Evolutionary conservation across 2,329 filamentous ascomycete genomes (phyloP).

Genomic region (Nothomitra cinnamomea): DNA sequence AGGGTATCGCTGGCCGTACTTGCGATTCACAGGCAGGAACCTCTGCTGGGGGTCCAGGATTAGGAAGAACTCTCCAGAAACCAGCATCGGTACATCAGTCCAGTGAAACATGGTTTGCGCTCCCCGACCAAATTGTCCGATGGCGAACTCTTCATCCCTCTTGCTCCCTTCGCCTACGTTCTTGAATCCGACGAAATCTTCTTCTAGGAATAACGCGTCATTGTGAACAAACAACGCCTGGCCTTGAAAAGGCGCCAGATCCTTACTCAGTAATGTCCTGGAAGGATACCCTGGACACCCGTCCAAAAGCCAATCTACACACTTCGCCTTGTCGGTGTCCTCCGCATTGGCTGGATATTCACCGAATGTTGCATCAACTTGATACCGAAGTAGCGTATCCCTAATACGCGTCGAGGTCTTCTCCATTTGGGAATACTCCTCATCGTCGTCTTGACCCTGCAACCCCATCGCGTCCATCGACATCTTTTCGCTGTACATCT

Average conservation of each 20-base stretch:
- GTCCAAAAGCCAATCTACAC: slow-evolving; percentile 19
- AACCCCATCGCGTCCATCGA: neutral
- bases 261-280: slow-evolving; percentile 12
- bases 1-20: neutral
- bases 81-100: slow-evolving; percentile 20
- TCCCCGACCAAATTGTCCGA: slow-evolving; percentile 21
- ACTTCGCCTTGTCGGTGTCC: slow-evolving; percentile 15
- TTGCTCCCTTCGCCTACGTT: slow-evolving; percentile 21
- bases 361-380: slow-evolving; percentile 18
- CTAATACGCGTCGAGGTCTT: slow-evolving; percentile 16
- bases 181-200: slow-evolving; percentile 19
- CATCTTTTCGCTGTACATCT: slow-evolving; percentile 9
- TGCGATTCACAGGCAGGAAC: slow-evolving; percentile 9
- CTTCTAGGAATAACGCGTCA: slow-evolving; percentile 17
- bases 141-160: slow-evolving; percentile 13
- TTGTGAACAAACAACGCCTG: slow-evolving; percentile 19
- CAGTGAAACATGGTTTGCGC: slow-evolving; percentile 23
- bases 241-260: slow-evolving; percentile 16
- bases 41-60: slow-evolving; percentile 19
- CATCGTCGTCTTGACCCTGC: slow-evolving; percentile 10
- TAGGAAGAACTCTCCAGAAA: slow-evolving; percentile 18
- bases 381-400: slow-evolving; percentile 19
- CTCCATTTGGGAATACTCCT: slow-evolving; percentile 20
- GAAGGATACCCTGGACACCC: slow-evolving; percentile 6
- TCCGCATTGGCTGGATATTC: slow-evolving; percentile 23